Evolutionary conservation across 2,329 filamentous ascomycete genomes (phyloP).

Genomic region (Colletotrichum sp.): DNA sequence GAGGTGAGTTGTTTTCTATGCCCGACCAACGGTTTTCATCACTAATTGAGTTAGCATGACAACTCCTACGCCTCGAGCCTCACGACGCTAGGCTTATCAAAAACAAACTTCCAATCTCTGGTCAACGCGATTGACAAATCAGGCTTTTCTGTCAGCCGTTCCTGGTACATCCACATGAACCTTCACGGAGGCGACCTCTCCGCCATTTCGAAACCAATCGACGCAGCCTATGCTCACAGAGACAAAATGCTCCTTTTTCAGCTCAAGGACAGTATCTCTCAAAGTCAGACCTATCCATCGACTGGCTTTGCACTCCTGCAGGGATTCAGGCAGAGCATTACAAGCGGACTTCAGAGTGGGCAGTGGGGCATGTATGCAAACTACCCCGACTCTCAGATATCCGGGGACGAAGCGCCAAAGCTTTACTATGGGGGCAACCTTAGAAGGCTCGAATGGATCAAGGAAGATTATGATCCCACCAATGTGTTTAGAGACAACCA

Average conservation of each 20-base stretch:
- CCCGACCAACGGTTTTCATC: background rate
- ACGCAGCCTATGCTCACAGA: slow-evolving; percentile 43
- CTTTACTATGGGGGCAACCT: slow-evolving; percentile 52
- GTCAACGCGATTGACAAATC: slow-evolving; percentile 23
- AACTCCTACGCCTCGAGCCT: slow-evolving; percentile 35
- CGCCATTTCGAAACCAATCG: slow-evolving; percentile 31
- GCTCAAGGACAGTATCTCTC: slow-evolving; percentile 45
- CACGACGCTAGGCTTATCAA: slow-evolving; percentile 28
- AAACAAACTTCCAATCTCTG: slow-evolving; percentile 26
- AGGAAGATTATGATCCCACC: slow-evolving; percentile 42
- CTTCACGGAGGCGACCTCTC: slow-evolving; percentile 39
- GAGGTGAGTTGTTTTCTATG: background rate
- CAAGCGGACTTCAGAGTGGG: slow-evolving; percentile 35
- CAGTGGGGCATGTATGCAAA: slow-evolving; percentile 57
- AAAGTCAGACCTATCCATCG: slow-evolving; percentile 31
- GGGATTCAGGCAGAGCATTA: slow-evolving; percentile 44
- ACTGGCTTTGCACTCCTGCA: slow-evolving; percentile 36
- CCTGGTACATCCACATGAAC: slow-evolving; percentile 40
- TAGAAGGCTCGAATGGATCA: slow-evolving; percentile 39
- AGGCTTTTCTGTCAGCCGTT: slow-evolving; percentile 21
- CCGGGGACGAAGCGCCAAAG: slow-evolving; percentile 47
- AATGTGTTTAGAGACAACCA: slow-evolving; percentile 47
- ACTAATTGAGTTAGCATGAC: slow-evolving; percentile 24
- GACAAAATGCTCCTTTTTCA: slow-evolving; percentile 56
- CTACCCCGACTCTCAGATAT: slow-evolving; percentile 55